Percentiles rank a stretch among this genome's conserved stretches.
These are phyloP conservation scores for Colletotrichum euphorbiae DNA, from an alignment of 2,329 filamentous ascomycete genomes.

Conservation along the genomic window DNA sequence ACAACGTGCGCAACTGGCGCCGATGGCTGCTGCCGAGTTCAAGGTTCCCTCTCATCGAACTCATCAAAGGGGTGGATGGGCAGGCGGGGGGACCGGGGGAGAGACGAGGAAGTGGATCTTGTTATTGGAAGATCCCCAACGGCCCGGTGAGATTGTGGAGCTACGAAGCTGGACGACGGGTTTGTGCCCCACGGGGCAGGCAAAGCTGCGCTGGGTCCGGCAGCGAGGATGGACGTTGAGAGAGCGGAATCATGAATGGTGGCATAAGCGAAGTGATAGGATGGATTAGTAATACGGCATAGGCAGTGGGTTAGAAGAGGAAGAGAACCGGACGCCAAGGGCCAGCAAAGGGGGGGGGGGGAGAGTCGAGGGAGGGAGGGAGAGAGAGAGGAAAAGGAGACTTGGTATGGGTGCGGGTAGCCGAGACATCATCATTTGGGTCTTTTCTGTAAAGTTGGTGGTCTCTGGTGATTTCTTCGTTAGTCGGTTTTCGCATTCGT, in stretches of 20 bases:
- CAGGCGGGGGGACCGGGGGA: neutral
- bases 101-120: constrained; percentile 18
- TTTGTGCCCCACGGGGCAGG: too few relatives aligned
- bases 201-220: too few relatives aligned
- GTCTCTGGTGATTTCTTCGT: constrained; percentile 1
- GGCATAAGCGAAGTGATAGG: too few relatives aligned
- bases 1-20: too few relatives aligned
- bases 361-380: too few relatives aligned
- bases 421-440: constrained; percentile 33
- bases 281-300: neutral
- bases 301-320: neutral
- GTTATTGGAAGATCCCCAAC: constrained; percentile 13
- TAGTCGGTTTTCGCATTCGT: neutral
- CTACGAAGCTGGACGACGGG: neutral
- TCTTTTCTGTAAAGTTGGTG: neutral
- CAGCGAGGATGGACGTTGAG: too few relatives aligned
- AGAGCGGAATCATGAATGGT: too few relatives aligned
- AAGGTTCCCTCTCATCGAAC: neutral
- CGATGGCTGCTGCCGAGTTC: too few relatives aligned
- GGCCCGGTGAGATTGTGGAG: constrained; percentile 24
- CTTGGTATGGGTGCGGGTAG: constrained; percentile 31
- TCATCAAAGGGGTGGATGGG: neutral
- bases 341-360: neutral
- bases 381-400: neutral
- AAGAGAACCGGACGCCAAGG: neutral